A percentile compares a stretch with the other conserved stretches of the same genome.
Conservation (phyloP, 345 rosid species). For the Salix dunnii region DNA sequence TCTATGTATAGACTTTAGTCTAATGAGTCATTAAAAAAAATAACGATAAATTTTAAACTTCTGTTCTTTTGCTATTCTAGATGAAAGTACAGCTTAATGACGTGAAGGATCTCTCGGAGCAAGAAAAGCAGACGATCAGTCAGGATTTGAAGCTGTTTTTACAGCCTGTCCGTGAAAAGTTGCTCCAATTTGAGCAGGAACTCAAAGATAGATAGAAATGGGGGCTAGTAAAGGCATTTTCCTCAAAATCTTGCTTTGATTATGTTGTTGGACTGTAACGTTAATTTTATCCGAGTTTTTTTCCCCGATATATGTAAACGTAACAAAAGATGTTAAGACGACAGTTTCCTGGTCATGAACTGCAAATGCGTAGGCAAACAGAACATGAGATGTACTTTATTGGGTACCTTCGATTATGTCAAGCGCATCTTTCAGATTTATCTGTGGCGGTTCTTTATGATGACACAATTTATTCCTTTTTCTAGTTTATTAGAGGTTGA, state of each 20-base stretch:
- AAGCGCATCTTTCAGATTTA: not conserved
- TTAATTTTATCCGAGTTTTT: not conserved
- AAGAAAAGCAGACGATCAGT: constrained; percentile 45
- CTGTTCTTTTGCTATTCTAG: constrained; percentile 25
- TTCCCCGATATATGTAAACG: not conserved
- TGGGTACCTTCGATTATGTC: not conserved
- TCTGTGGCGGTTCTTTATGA: not conserved
- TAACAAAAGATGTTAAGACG: constrained; percentile 11
- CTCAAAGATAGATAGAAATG: constrained; percentile 60
- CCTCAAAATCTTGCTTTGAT: not conserved
- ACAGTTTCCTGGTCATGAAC: not conserved
- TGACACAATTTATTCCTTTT: not conserved
- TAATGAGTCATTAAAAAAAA: not conserved
- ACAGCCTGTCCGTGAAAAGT: constrained; percentile 68
- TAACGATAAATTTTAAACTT: not conserved
- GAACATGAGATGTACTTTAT: not conserved
- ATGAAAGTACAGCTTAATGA: constrained; percentile 54
- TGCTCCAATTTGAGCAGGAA: constrained; percentile 74
- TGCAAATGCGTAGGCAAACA: not conserved
- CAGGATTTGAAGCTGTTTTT: constrained; percentile 62
- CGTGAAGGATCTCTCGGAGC: constrained; percentile 54
- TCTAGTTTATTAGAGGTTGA: not conserved
- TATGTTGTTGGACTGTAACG: not conserved
- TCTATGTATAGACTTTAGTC: not conserved
- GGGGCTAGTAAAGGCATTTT: not conserved